phyloP scores from a whole-genome alignment of 2,329 filamentous ascomycete species.

The Fusarium tricinctum region DNA sequence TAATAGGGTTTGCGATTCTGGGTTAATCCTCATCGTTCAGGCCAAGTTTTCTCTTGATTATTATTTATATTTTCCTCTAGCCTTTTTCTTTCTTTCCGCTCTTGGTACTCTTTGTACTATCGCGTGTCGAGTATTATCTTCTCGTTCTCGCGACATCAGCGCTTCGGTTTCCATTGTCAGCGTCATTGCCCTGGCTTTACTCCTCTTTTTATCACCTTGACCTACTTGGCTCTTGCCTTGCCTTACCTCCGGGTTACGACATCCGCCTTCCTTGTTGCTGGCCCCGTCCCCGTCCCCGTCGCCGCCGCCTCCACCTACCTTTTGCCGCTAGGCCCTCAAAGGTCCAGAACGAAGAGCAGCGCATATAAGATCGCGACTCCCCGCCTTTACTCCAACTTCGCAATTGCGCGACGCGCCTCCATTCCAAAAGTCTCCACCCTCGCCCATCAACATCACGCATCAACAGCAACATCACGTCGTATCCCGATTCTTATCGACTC shows the following conservation, averaged over 20 bases:
- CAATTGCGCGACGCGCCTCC: conserved; percentile 45
- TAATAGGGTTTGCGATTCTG: conserved; percentile 39
- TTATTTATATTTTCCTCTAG: conserved; percentile 21
- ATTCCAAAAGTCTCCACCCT: conserved; percentile 36
- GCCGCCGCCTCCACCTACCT: conserved; percentile 3
- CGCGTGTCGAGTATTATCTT: conserved; percentile 7
- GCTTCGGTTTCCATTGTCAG: conserved; percentile 31
- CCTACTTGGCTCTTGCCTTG: conserved; percentile 30
- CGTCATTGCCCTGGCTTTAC: conserved; percentile 37
- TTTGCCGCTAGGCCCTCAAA: conserved; percentile 41
- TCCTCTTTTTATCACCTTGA: conserved; percentile 33
- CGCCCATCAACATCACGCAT: conserved; percentile 37
- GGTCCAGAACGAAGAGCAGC: conserved; percentile 12
- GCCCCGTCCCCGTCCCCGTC: conserved; percentile 25
- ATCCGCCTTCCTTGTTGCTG: conserved; percentile 39
- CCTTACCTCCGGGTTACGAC: conserved; percentile 38
- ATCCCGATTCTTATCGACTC: conserved; percentile 10
- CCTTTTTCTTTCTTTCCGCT: conserved; percentile 12
- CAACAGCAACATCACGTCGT: conserved; percentile 32
- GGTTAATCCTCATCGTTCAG: conserved; percentile 6
- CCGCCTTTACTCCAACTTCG: conserved; percentile 31
- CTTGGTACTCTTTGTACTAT: conserved; percentile 18
- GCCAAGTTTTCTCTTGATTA: conserved; percentile 31
- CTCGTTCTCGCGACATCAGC: conserved; percentile 14
- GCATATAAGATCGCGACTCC: conserved; percentile 40